phyloP scores from a whole-genome alignment of 2,329 filamentous ascomycete genomes.

The Cytospora paraplurivora region DNA sequence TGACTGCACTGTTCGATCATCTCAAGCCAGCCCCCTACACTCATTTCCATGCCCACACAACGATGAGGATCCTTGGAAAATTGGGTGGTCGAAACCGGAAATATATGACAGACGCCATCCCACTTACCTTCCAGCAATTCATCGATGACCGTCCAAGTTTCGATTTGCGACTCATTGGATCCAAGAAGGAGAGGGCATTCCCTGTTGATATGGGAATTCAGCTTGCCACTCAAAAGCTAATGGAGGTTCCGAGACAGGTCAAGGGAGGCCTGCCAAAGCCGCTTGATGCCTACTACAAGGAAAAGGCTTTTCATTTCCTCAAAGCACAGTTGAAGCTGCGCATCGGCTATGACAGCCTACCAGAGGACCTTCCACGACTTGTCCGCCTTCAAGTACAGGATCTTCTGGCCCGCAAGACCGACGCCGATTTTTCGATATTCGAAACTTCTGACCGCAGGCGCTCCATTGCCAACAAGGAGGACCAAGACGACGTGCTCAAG shows the following conservation, averaged over 20 bases:
- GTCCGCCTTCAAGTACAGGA: constrained; percentile 90
- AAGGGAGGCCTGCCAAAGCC: constrained; percentile 58
- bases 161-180: constrained; percentile 85
- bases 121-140: constrained; percentile 80
- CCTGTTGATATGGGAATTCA: constrained; percentile 85
- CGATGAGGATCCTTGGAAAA: constrained; percentile 95
- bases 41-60: constrained; percentile 97
- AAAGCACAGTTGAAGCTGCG: constrained; percentile 87
- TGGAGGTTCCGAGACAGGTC: constrained; percentile 70
- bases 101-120: constrained; percentile 86
- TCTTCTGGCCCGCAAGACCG: constrained; percentile 70
- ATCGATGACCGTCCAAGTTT: constrained; percentile 87
- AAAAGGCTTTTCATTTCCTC: constrained; percentile 85
- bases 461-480: constrained; percentile 83
- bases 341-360: constrained; percentile 82
- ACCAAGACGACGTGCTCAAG: constrained; percentile 79
- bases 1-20: constrained; percentile 97
- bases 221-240: constrained; percentile 82
- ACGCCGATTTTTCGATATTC: constrained; percentile 70
- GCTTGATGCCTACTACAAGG: constrained; percentile 83
- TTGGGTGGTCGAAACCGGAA: constrained; percentile 93
- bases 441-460: constrained; percentile 76
- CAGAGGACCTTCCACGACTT: constrained; percentile 83
- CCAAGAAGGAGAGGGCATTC: constrained; percentile 85
- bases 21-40: constrained; percentile 91